phyloP scores from a whole-genome alignment of 306 rosid genomes.

The Prunus mira region DNA sequence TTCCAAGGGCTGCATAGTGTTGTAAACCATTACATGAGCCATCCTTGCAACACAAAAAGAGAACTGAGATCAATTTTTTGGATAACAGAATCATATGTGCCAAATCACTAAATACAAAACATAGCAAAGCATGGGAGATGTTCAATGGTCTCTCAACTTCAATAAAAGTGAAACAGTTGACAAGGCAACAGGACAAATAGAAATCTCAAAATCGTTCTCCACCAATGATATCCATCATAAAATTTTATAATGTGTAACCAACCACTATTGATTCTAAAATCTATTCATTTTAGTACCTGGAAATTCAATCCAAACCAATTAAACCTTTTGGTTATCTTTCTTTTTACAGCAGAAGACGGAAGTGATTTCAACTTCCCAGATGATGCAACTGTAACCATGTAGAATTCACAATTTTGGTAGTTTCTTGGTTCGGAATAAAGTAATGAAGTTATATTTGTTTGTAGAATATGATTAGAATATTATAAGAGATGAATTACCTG shows the following conservation, averaged over 20 bases:
- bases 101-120: background rate
- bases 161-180: constrained; percentile 10
- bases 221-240: background rate
- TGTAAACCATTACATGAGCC: constrained; percentile 99
- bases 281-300: background rate
- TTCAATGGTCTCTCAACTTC: constrained; percentile 15
- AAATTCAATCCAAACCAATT: background rate
- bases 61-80: constrained; percentile 13
- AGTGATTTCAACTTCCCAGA: background rate
- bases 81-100: background rate
- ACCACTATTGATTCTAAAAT: background rate
- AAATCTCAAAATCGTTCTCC: background rate
- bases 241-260: background rate
- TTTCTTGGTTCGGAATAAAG: background rate
- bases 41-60: constrained; percentile 56
- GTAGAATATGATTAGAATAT: background rate
- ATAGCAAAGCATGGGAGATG: constrained; percentile 5
- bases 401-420: constrained; percentile 2
- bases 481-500: constrained; percentile 50
- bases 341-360: background rate
- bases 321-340: background rate
- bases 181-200: background rate
- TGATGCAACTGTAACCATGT: constrained; percentile 3
- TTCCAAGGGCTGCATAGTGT: constrained; percentile 98
- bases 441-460: background rate